Evolutionary conservation across 2,329 filamentous ascomycete genomes (phyloP), one percentile per base, ranked within the genome.

Genomic region (Daldinia eschscholtzii): DNA sequence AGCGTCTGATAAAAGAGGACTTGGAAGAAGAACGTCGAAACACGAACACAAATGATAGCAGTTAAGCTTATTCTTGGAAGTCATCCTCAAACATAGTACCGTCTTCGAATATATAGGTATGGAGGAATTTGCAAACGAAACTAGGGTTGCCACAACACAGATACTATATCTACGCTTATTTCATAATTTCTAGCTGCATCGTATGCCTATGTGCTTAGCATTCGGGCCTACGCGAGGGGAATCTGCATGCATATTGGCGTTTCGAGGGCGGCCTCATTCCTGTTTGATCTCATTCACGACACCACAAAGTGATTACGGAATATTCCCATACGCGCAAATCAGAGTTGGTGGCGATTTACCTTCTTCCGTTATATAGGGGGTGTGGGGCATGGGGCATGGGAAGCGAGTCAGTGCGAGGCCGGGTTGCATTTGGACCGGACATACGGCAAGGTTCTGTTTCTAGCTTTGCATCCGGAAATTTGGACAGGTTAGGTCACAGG

Each of bases 1-100:
- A 86, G 76, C 81, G 84, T 20, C 76, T 85, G 65, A 80, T 85
- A 76, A 83, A 82, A 77, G 84, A 86, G 70, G 83, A 85, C 37
- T 79, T 83, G 65, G 80, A 79, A 58, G 77, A 76, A 26, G 64
- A 71, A 10, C 72, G 65, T 52, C 72, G 70, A 56, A 70, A 69
- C 57, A 35, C 65, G 23, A 60, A 68, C 15, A 35, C 52, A 39
- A 66, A 62, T 41, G 23, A 52, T 18, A 58, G 52, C 10, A 28
- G 18, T 15, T 71, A 64, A 64, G 46, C 15, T 58, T 28, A 41
- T 20, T 10, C 52, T 9, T 37, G 18, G 15, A 26, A 35, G 6
- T 50, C n/a, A 46, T 33, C 44, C 33, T 20, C 7, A 1, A 64
- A 50, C 20, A 50, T 12, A 13, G 37, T 39, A 56, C 53, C 26